Conservation (phyloP, 2,329 filamentous ascomycete species). For the Gaeumannomyces tritici region DNA sequence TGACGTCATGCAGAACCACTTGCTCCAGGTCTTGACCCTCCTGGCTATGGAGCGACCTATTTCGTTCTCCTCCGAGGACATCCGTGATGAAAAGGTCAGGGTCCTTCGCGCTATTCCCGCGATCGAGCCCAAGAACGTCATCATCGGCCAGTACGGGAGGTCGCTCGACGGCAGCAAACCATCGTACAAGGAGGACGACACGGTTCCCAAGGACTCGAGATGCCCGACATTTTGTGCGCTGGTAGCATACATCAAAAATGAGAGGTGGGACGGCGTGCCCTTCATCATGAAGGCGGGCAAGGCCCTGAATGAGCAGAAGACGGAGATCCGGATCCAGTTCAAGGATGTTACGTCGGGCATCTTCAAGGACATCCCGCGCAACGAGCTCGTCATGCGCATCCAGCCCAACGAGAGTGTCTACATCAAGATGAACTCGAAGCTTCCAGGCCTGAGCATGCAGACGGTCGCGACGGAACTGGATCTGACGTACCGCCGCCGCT, state of each 20-base stretch:
- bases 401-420: constrained; percentile 99
- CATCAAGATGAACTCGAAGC: constrained; percentile 99
- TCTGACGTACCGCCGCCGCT: constrained; percentile 92
- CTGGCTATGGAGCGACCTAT: constrained; percentile 97
- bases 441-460: constrained; percentile 97
- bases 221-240: constrained; percentile 98
- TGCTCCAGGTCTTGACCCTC: constrained; percentile 91
- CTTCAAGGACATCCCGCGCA: constrained; percentile 98
- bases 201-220: constrained; percentile 90
- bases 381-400: constrained; percentile 98
- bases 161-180: constrained; percentile 95
- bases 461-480: constrained; percentile 98
- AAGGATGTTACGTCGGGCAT: constrained; percentile 99
- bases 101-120: constrained; percentile 87
- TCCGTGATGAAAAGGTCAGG: constrained; percentile 96
- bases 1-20: constrained; percentile 99
- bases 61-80: constrained; percentile 95
- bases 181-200: constrained; percentile 97
- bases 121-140: constrained; percentile 98
- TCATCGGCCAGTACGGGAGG: constrained; percentile 96
- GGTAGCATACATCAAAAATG: constrained; percentile 98
- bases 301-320: constrained; percentile 98
- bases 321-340: constrained; percentile 97
- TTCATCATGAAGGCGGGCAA: constrained; percentile 99
- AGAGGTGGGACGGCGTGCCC: constrained; percentile 97